Conservation (phyloP, 805 yeast species). For the Ogataea naganishii region DNA sequence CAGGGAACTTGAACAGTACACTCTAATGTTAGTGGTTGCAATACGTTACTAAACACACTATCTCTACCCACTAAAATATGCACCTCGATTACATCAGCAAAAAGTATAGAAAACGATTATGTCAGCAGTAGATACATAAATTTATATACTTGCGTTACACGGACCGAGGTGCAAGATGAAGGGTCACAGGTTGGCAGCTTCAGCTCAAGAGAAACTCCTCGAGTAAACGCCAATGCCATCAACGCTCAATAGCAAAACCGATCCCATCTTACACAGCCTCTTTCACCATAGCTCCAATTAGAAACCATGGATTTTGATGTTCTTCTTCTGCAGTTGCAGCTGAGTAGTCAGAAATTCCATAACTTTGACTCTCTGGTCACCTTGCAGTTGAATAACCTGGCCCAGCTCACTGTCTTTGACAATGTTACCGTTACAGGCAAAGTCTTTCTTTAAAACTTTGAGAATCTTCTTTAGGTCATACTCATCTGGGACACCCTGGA, state of each 20-base stretch:
- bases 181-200: too few species aligned
- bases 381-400: conserved; percentile 95
- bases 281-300: conserved; percentile 25
- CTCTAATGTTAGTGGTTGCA: too few species aligned
- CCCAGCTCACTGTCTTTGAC: conserved; percentile 96
- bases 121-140: too few species aligned
- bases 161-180: too few species aligned
- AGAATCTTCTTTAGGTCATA: conserved; percentile 91
- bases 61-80: background rate
- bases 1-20: too few species aligned
- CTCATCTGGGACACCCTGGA: conserved; percentile 93
- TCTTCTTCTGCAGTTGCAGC: conserved; percentile 87
- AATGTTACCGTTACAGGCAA: conserved; percentile 97
- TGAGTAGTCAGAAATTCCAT: conserved; percentile 84
- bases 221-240: too few species aligned
- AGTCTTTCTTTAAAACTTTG: conserved; percentile 92
- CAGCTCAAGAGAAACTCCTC: too few species aligned
- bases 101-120: background rate
- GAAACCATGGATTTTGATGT: conserved; percentile 97
- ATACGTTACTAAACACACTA: background rate
- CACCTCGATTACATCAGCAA: background rate
- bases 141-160: too few species aligned
- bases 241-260: too few species aligned
- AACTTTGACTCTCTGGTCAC: conserved; percentile 96
- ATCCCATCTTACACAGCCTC: too few species aligned